These are phyloP conservation scores for Perilla frutescens DNA, from an alignment of 257 asterid species.

Conservation along the genomic window DNA sequence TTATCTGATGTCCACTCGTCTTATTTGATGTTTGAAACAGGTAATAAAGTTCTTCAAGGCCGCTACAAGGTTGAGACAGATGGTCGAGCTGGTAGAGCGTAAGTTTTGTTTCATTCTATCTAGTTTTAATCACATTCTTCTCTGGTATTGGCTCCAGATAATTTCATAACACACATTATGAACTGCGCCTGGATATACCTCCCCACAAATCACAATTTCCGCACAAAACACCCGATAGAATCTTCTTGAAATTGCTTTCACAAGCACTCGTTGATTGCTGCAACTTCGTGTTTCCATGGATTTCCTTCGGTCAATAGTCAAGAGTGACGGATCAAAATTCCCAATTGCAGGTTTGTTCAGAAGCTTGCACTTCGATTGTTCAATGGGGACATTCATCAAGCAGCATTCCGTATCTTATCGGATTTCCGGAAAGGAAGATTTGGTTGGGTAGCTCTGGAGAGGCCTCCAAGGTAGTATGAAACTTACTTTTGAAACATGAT, in stretches of 20 bases:
- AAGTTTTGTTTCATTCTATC: slow-evolving; percentile 41
- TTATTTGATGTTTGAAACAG: slow-evolving; percentile 48
- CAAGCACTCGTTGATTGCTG: not conserved
- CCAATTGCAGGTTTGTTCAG: slow-evolving; percentile 72
- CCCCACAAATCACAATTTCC: no score
- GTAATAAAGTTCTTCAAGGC: slow-evolving; percentile 57
- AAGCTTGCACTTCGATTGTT: slow-evolving; percentile 74
- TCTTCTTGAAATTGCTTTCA: no score
- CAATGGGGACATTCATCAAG: slow-evolving; percentile 89
- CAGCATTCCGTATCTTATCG: slow-evolving; percentile 80
- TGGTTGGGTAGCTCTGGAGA: slow-evolving; percentile 84
- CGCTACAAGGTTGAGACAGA: slow-evolving; percentile 86
- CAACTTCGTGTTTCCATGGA: not conserved
- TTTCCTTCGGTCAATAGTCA: not conserved
- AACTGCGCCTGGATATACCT: no score
- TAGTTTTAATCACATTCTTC: slow-evolving; percentile 4
- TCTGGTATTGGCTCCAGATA: not conserved
- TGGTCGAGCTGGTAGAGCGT: slow-evolving; percentile 66
- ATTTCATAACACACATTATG: no score
- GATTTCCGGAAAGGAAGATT: slow-evolving; percentile 93
- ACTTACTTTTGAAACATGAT: not conserved
- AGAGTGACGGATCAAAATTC: no score
- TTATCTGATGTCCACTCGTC: slow-evolving; percentile 8
- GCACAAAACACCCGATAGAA: no score
- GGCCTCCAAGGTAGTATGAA: slow-evolving; percentile 63